Evolutionary conservation across 2,329 filamentous ascomycete species (phyloP).

Genomic region (Fusarium cicatricum): DNA sequence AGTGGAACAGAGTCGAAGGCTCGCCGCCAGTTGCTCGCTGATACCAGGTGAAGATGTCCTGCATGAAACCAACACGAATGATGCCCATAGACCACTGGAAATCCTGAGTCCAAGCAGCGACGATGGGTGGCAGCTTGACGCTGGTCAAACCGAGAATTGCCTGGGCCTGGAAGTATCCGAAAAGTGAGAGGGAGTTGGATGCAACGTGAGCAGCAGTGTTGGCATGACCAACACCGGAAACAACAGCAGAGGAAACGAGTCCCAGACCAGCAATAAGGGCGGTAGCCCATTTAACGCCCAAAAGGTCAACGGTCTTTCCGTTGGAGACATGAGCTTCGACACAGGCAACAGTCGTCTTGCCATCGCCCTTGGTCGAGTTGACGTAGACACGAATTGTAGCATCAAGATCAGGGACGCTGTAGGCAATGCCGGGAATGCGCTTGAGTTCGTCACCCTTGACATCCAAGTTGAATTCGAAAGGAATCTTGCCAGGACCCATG

Average conservation of each 20-base stretch:
- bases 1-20: constrained; percentile 79
- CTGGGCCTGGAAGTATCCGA: constrained; percentile 93
- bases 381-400: constrained; percentile 84
- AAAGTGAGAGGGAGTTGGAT: constrained; percentile 91
- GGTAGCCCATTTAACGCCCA: constrained; percentile 88
- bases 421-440: constrained; percentile 83
- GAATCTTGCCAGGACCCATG: constrained; percentile 85
- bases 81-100: constrained; percentile 99
- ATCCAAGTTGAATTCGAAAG: constrained; percentile 73
- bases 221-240: constrained; percentile 88
- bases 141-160: constrained; percentile 88
- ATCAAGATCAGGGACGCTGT: constrained; percentile 89
- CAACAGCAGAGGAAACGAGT: constrained; percentile 84
- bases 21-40: constrained; percentile 91
- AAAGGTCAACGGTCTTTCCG: constrained; percentile 88
- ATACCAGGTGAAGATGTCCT: constrained; percentile 93
- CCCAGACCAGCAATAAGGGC: constrained; percentile 88
- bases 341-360: constrained; percentile 75
- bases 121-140: constrained; percentile 84
- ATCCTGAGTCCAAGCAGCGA: constrained; percentile 93
- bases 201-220: constrained; percentile 96
- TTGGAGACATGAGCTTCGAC: constrained; percentile 90
- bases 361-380: constrained; percentile 65
- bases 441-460: constrained; percentile 65
- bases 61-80: constrained; percentile 86